phyloP scores from a whole-genome alignment of 768 basidiomycete genomes.

The Tephrocybe sp. region DNA sequence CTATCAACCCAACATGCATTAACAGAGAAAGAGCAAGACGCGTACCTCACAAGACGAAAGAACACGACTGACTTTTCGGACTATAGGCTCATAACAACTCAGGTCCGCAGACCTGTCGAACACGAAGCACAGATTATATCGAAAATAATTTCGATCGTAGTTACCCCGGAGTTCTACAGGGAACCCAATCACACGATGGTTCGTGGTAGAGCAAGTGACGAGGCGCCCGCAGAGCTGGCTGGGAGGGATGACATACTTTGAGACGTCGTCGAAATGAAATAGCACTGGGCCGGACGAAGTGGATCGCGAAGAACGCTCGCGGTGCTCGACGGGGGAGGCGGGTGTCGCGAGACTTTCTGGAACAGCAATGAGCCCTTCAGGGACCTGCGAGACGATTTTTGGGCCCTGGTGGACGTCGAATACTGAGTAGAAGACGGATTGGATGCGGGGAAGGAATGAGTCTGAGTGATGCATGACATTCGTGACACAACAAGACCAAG shows the following conservation, averaged over 20 bases:
- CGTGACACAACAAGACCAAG: too few relatives aligned
- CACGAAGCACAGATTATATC: conserved; percentile 95
- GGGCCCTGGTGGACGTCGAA: conserved; percentile 88
- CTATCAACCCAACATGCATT: conserved; percentile 1
- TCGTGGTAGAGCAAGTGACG: conserved; percentile 80
- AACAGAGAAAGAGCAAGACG: conserved; percentile 7
- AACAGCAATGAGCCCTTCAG: conserved; percentile 77
- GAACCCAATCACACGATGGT: conserved; percentile 88
- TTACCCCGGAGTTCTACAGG: conserved; percentile 77
- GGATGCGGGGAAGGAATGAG: conserved; percentile 78
- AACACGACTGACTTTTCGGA: conserved; percentile 92
- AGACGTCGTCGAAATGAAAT: conserved; percentile 90
- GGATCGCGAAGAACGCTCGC: conserved; percentile 44
- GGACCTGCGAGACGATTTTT: conserved; percentile 91
- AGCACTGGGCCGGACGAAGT: conserved; percentile 54
- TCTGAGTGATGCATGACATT: conserved; percentile 36
- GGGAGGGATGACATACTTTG: conserved; percentile 92
- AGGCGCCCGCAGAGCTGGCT: conserved; percentile 84
- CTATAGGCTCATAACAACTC: conserved; percentile 94
- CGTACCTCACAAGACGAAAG: conserved; percentile 86
- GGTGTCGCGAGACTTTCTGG: conserved; percentile 42
- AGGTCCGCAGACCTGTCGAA: conserved; percentile 90
- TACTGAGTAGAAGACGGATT: conserved; percentile 91
- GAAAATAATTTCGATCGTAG: conserved; percentile 86
- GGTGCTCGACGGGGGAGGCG: conserved; percentile 24